Base-by-base conservation (phyloP, 1,284 basidiomycete genomes). In the Apiotrichum veenhuisii region DNA sequence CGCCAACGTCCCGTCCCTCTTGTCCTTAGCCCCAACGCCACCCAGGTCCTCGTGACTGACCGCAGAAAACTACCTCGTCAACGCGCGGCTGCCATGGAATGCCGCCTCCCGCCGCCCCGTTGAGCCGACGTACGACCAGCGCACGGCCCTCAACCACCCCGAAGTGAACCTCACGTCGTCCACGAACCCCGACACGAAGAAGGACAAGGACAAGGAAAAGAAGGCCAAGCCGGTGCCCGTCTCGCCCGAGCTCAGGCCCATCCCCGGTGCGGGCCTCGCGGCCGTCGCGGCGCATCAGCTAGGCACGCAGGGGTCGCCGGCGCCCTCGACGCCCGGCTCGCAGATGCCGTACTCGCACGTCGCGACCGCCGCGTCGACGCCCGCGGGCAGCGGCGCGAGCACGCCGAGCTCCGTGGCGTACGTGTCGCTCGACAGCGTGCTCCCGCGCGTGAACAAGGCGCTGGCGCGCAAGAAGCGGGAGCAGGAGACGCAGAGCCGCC, bases 51-150 rank as follows among this genome's bases (percentile, higher is more conserved):
- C 15, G 12, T n/a, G 15, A 37, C 33, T 41, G 40, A 34, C 33
- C 0, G 38, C 54, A 73, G 73, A 74, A 55, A 67, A 65, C 22
- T 76, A 76, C 61, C 65, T 76, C 30, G 64, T 58, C n/a, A 42
- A 63, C 30, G 66, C 66, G 22, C 66, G 74, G 15, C 59, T 76
- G 7, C 74, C 74, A 8, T 69, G 66, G 68, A 40, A 20, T 3
- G 45, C 22, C 10, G 20, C n/a, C 7, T 41, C 40, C 5, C n/a
- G 20, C 7, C 40, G n/a, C 18, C 40, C 40, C 9, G 20, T n/a
- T 25, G 62, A 60, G 43, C 62, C 62, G 27, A 63, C 62, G 2
- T 63, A 57, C 51, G 62, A 60, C 56, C 55, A 58, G 54, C 62
- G 56, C 44, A 63, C 61, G 33, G 58, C 55, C 3, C 34, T 59